Conservation (phyloP, 1,139 yeast genomes). For the Geotrichum reessii region DNA sequence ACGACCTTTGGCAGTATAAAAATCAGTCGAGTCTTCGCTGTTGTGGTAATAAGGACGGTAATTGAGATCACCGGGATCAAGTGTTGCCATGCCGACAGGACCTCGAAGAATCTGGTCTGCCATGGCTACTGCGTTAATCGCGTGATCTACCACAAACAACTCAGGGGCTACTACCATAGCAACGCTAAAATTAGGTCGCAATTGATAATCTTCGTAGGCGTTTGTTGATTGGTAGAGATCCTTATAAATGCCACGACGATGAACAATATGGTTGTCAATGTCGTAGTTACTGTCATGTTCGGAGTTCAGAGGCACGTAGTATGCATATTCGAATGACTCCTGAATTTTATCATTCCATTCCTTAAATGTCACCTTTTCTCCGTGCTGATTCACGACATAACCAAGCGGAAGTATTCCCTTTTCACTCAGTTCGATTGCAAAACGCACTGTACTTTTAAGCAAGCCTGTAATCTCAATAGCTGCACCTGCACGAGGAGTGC, state of each 20-base stretch:
- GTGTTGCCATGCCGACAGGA: conserved; percentile 84
- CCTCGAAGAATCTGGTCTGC: conserved; percentile 79
- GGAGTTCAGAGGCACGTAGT: conserved; percentile 63
- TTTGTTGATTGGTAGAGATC: conserved; percentile 77
- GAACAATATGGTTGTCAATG: conserved; percentile 59
- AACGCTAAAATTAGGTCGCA: conserved; percentile 86
- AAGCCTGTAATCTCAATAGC: conserved; percentile 90
- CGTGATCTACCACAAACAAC: conserved; percentile 59
- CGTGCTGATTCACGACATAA: conserved; percentile 47
- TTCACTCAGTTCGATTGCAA: conserved; percentile 56
- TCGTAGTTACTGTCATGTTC: conserved; percentile 49
- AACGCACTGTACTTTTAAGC: conserved; percentile 74
- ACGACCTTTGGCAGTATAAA: conserved; percentile 90
- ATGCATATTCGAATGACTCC: conserved; percentile 70
- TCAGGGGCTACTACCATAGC: conserved; percentile 95
- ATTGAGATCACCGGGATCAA: conserved; percentile 88
- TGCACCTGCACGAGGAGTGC: conserved; percentile 97
- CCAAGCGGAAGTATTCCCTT: conserved; percentile 49
- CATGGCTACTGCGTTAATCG: conserved; percentile 54
- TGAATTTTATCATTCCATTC: conserved; percentile 71
- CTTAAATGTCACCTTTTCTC: conserved; percentile 45
- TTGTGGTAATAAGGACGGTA: conserved; percentile 86
- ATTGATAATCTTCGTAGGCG: conserved; percentile 87
- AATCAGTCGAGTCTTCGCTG: conserved; percentile 73
- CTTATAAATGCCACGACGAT: conserved; percentile 91